Evolutionary conservation across 2,329 filamentous ascomycete species (phyloP).

Genomic region (Uncinocarpus reesii): DNA sequence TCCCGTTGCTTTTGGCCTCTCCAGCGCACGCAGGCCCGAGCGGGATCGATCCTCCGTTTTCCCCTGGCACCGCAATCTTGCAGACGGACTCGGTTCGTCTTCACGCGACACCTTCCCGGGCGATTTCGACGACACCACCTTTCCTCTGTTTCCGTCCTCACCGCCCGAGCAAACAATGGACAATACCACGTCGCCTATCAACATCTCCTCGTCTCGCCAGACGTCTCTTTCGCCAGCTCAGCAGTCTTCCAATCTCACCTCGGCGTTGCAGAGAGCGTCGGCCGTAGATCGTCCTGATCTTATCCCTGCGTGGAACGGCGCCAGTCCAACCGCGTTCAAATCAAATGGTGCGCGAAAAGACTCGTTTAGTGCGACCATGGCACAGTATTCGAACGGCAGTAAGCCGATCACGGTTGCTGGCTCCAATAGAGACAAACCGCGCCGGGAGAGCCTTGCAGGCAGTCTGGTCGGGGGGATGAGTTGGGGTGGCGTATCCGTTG

Average conservation of each 20-base stretch:
- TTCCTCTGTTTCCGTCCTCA: constrained; percentile 34
- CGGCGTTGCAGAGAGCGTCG: constrained; percentile 45
- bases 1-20: constrained; percentile 40
- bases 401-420: constrained; percentile 51
- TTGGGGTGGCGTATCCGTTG: constrained; percentile 92
- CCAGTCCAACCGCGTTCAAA: constrained; percentile 31
- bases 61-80: constrained; percentile 34
- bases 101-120: constrained; percentile 5
- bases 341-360: constrained; percentile 41
- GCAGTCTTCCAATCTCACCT: constrained; percentile 54
- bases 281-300: constrained; percentile 36
- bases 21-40: constrained; percentile 34
- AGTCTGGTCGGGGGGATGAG: constrained; percentile 72
- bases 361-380: constrained; percentile 42
- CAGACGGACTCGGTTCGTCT: not conserved
- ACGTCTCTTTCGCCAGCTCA: constrained; percentile 48
- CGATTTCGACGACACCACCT: constrained; percentile 24
- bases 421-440: constrained; percentile 40
- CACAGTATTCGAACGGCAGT: constrained; percentile 48
- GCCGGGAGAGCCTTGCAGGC: constrained; percentile 51
- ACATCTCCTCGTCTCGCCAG: constrained; percentile 47
- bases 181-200: constrained; percentile 46
- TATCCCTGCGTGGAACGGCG: constrained; percentile 36
- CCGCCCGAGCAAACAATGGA: constrained; percentile 39
- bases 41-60: constrained; percentile 35